Base-by-base conservation (phyloP, 2,329 filamentous ascomycete genomes). In the Phialophora tarda region DNA sequence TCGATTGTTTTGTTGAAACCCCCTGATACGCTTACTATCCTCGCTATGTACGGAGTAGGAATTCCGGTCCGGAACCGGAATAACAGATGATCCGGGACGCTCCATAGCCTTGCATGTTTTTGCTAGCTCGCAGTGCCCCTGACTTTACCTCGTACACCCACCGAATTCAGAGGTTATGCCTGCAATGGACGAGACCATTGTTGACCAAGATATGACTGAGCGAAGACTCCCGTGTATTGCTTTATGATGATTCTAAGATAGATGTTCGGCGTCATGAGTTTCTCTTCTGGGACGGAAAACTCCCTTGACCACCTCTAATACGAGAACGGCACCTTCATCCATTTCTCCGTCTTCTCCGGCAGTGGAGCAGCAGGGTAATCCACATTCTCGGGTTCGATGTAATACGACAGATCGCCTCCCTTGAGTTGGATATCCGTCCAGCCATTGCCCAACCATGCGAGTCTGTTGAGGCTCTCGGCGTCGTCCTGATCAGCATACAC, bases 371-470 rank as follows among this genome's bases (percentile, higher is more conserved):
- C 28, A 28, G 53, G 53, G 10, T 30, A 11, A 51, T 60, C 44
- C 7, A 60, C 7, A 30, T 60, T n/a, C 28, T 50, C 58, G 1
- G n/a, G 28, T 8, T 32, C 23, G 58, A 60, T 7, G 28, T 60
- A 60, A 12, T 14, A 51, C 4, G 38, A 21, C 6, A 34, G 58
- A 51, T 60, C 58, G 3, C 58, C 38, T 8, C 24, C 41, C 3
- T 21, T 14, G 7, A 24, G 8, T 23, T 41, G 58, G 24, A 28
- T 24, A 4, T 41, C 38, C 11, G 38, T 60, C 56, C 56, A 66
- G 11, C 66, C 67, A 41, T 69, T 64, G 10, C 75, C 76, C 38
- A 77, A 54, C 65, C 71, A 77, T 24, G 70, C 72, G 71, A 75
- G 76, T 57, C 56, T 62, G 24, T 73, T 69, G 58, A 59, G 47